A percentile compares a stretch with the other conserved stretches of the same genome.
phyloP scores from a whole-genome alignment of 1,139 yeast species.

The Lodderomyces theae region DNA sequence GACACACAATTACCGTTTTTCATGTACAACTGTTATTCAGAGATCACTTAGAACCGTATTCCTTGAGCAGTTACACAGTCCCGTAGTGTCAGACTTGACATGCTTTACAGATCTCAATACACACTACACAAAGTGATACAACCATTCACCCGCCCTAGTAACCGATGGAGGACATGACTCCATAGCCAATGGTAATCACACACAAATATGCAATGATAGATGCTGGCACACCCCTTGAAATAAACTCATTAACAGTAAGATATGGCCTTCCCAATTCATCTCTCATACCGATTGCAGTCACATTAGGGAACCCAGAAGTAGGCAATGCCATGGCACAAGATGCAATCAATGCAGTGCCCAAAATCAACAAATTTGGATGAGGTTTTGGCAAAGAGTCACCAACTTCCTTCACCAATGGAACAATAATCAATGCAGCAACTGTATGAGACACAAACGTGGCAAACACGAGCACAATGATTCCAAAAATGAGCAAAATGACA shows the following conservation, averaged over 20 bases:
- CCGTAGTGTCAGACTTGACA: no score
- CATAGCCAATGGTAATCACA: conserved; percentile 77
- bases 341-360: conserved; percentile 81
- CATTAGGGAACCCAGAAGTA: conserved; percentile 95
- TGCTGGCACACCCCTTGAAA: conserved; percentile 85
- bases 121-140: neutral
- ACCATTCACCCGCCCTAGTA: neutral
- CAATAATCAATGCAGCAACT: conserved; percentile 87
- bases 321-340: conserved; percentile 96
- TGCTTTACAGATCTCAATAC: no score
- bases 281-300: conserved; percentile 88
- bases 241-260: conserved; percentile 76
- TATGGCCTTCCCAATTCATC: conserved; percentile 89
- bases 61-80: no score
- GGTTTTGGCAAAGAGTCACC: conserved; percentile 73
- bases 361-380: conserved; percentile 70
- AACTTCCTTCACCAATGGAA: conserved; percentile 84
- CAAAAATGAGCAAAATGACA: conserved; percentile 71
- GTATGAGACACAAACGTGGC: conserved; percentile 96
- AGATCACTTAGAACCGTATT: no score
- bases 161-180: conserved; percentile 46
- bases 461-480: conserved; percentile 70
- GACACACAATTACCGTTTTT: no score
- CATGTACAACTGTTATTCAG: no score
- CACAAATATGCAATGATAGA: conserved; percentile 60